Percentiles rank a stretch among this genome's conserved stretches.
Evolutionary conservation across 768 basidiomycete genomes (phyloP).

Genomic region (Trametes gibbosa): DNA sequence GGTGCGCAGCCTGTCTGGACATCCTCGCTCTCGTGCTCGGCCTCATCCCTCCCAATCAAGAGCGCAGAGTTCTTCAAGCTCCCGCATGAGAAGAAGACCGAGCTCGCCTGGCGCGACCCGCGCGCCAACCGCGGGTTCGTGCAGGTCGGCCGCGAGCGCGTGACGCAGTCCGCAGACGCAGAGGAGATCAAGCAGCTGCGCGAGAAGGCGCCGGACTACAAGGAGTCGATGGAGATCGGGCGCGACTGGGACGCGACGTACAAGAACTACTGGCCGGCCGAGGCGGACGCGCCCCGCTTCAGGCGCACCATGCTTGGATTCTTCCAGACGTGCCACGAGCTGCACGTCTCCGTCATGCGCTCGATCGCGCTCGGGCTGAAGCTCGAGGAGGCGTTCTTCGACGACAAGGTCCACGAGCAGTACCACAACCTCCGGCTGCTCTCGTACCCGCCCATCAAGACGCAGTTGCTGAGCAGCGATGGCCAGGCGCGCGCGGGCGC

Average conservation of each 20-base stretch:
- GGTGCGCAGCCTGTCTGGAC: constrained; percentile 32
- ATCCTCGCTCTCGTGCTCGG: background rate
- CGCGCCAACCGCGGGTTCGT: constrained; percentile 86
- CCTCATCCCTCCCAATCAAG: constrained; percentile 35
- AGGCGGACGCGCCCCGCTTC: constrained; percentile 61
- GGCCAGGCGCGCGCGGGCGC: constrained; percentile 81
- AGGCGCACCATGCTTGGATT: constrained; percentile 73
- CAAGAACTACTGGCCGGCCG: constrained; percentile 80
- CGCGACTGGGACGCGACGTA: constrained; percentile 75
- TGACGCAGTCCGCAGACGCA: constrained; percentile 69
- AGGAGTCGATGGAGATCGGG: constrained; percentile 89
- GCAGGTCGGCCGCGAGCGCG: constrained; percentile 74
- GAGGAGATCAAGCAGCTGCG: constrained; percentile 73
- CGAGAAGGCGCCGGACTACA: constrained; percentile 74
- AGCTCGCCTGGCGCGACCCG: constrained; percentile 81
- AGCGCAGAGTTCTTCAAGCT: constrained; percentile 75
- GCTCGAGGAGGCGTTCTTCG: constrained; percentile 73
- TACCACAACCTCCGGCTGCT: constrained; percentile 79
- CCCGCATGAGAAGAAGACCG: constrained; percentile 51
- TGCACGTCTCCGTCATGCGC: constrained; percentile 79
- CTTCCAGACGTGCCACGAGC: constrained; percentile 73
- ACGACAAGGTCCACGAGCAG: constrained; percentile 70
- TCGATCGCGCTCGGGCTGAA: constrained; percentile 79
- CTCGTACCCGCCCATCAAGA: constrained; percentile 76
- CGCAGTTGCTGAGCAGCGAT: constrained; percentile 50